These are phyloP conservation scores for Mycena filopes DNA, from an alignment of 768 basidiomycete species.

Conservation along the genomic window DNA sequence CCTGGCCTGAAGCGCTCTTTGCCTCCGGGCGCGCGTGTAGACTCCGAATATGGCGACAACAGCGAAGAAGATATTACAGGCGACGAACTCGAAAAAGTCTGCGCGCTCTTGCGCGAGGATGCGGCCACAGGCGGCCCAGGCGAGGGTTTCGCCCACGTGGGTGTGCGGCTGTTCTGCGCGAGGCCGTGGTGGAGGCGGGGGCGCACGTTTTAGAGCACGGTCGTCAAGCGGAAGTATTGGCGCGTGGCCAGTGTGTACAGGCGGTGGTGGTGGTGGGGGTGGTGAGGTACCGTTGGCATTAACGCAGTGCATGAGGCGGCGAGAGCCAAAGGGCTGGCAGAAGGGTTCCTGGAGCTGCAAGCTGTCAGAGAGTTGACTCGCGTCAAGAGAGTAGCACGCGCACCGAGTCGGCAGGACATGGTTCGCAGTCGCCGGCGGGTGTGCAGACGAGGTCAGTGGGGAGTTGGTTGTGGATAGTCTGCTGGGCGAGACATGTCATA, in stretches of 20 bases:
- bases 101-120: slow-evolving; percentile 81
- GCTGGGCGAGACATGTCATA: slow-evolving; percentile 29
- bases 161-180: slow-evolving; percentile 11
- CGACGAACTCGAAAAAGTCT: slow-evolving; percentile 93
- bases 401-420: slow-evolving; percentile 73
- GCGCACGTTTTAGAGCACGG: not conserved
- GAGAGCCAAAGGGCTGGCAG: slow-evolving; percentile 96
- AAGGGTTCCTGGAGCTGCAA: slow-evolving; percentile 86
- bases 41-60: slow-evolving; percentile 72
- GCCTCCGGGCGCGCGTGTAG: slow-evolving; percentile 71
- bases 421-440: slow-evolving; percentile 69
- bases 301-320: slow-evolving; percentile 87
- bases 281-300: slow-evolving; percentile 41
- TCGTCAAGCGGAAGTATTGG: slow-evolving; percentile 12
- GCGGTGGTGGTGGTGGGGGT: slow-evolving; percentile 33
- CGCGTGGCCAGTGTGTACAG: not conserved
- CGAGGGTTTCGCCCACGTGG: slow-evolving; percentile 69
- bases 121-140: slow-evolving; percentile 95
- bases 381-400: slow-evolving; percentile 37
- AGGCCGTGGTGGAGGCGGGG: not conserved
- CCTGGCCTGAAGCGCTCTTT: slow-evolving; percentile 80
- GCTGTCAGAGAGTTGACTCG: not conserved
- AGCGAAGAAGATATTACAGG: slow-evolving; percentile 82
- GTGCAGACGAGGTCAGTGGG: slow-evolving; percentile 51
- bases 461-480: slow-evolving; percentile 25